Conservation (phyloP, 2,329 filamentous ascomycete genomes). For the Epichloe sibirici region DNA sequence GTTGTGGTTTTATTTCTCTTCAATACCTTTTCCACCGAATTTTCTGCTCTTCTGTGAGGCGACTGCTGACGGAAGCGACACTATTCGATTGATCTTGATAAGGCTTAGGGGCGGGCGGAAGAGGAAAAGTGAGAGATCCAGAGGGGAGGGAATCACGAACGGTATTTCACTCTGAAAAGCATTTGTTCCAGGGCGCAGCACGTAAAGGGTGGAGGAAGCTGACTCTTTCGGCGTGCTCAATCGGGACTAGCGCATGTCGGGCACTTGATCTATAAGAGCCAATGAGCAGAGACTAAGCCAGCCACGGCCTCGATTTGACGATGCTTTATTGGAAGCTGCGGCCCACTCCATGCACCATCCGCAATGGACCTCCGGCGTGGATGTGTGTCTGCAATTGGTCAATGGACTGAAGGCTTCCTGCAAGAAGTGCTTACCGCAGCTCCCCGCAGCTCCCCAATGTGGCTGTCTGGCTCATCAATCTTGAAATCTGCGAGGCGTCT, state of each 20-base stretch:
- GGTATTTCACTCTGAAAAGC: conserved; percentile 21
- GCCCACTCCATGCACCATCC: conserved; percentile 12
- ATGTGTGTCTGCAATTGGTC: conserved; percentile 18
- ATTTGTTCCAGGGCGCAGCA: conserved; percentile 19
- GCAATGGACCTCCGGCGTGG: conserved; percentile 23
- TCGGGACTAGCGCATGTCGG: conserved; percentile 20
- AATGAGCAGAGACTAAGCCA: conserved; percentile 12
- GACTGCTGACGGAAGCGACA: neutral
- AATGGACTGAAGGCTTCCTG: conserved; percentile 12
- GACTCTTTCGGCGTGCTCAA: conserved; percentile 34
- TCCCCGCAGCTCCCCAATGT: neutral
- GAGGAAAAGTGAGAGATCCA: conserved; percentile 8
- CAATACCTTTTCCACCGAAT: neutral
- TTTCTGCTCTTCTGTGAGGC: neutral
- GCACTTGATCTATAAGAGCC: conserved; percentile 9
- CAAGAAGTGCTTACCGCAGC: conserved; percentile 3
- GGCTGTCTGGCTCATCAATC: too few relatives aligned
- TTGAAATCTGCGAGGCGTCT: too few relatives aligned
- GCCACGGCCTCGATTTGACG: conserved; percentile 6
- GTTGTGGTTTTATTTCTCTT: neutral
- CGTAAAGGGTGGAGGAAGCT: conserved; percentile 15
- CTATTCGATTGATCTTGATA: conserved; percentile 1
- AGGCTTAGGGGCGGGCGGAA: conserved; percentile 5
- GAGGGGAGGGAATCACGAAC: conserved; percentile 20
- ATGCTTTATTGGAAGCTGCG: conserved; percentile 15